Percentiles rank a stretch among this genome's conserved stretches.
phyloP scores from a whole-genome alignment of 768 basidiomycete species.

The Mycena albidolilacea region DNA sequence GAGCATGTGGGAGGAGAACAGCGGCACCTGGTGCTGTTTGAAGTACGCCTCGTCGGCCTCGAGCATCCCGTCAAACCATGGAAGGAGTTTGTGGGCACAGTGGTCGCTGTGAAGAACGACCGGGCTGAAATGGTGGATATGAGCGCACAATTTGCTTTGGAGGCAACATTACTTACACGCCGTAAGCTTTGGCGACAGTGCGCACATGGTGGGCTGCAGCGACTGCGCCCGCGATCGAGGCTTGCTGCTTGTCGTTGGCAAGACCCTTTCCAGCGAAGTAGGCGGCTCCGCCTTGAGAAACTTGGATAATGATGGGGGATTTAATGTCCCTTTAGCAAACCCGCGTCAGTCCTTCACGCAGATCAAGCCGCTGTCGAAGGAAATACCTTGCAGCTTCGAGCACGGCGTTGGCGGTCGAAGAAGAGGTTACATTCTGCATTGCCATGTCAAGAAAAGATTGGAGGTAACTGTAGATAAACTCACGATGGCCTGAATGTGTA shows the following conservation, averaged over 20 bases:
- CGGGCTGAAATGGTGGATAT: conserved; percentile 66
- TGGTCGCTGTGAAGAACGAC: conserved; percentile 99
- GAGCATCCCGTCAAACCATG: conserved; percentile 99
- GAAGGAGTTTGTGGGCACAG: conserved; percentile 97
- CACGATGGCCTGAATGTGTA: conserved; percentile 77
- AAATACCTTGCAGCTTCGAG: conserved; percentile 93
- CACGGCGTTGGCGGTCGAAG: conserved; percentile 93
- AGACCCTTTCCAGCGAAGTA: conserved; percentile 98
- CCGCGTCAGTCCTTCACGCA: conserved; percentile 22
- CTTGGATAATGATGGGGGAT: conserved; percentile 96
- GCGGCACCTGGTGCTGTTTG: conserved; percentile 88
- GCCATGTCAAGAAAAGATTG: conserved; percentile 21
- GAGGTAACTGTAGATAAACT: conserved; percentile 51
- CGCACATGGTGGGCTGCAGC: conserved; percentile 95
- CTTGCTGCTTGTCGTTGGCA: conserved; percentile 95
- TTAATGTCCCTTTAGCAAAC: conserved; percentile 83
- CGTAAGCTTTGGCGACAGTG: conserved; percentile 89
- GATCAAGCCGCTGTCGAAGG: conserved; percentile 2
- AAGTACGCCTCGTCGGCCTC: conserved; percentile 94
- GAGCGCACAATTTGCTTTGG: conserved; percentile 2
- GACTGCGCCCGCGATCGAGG: conserved; percentile 92
- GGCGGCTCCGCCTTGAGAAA: conserved; percentile 96
- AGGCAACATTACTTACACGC: conserved; percentile 75
- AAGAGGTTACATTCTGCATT: conserved; percentile 93
- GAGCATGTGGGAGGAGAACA: conserved; percentile 99